A percentile compares a stretch with the other conserved stretches of the same genome.
Conservation (phyloP, 2,329 filamentous ascomycete species). For the Davidsoniella eucalypti region DNA sequence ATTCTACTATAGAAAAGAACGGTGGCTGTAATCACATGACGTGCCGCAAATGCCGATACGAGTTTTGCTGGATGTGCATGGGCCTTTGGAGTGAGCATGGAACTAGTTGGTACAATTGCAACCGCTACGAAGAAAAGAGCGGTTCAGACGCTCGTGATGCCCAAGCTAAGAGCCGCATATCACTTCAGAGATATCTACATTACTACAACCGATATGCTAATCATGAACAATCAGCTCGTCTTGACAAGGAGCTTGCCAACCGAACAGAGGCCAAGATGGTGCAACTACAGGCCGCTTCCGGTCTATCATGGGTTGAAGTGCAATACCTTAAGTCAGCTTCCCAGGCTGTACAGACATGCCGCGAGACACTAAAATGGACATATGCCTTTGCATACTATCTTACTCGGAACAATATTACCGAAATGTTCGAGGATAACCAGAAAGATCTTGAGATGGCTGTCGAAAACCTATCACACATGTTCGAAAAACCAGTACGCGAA, state of each 20-base stretch:
- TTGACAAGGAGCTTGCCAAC: conserved; percentile 88
- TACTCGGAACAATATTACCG: conserved; percentile 84
- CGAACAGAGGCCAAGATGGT: conserved; percentile 99
- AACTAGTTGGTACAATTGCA: conserved; percentile 99
- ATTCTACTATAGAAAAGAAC: conserved; percentile 98
- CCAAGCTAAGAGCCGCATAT: conserved; percentile 78
- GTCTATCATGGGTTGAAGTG: conserved; percentile 98
- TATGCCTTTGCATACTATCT: conserved; percentile 98
- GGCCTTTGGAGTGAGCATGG: conserved; percentile 96
- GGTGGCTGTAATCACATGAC: conserved; percentile 98
- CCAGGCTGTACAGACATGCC: conserved; percentile 83
- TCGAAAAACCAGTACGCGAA: conserved; percentile 87
- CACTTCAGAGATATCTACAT: conserved; percentile 87
- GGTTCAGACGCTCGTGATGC: conserved; percentile 79
- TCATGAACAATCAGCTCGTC: conserved; percentile 90
- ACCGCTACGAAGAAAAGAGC: conserved; percentile 90
- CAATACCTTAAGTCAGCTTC: conserved; percentile 91
- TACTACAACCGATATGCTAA: conserved; percentile 99
- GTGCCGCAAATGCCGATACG: conserved; percentile 84
- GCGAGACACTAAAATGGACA: conserved; percentile 98
- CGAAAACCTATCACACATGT: conserved; percentile 96
- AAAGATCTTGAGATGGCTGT: conserved; percentile 96
- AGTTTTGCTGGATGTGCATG: conserved; percentile 99
- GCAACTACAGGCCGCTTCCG: conserved; percentile 78
- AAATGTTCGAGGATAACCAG: conserved; percentile 98